phyloP scores from a whole-genome alignment of 2,329 filamentous ascomycete species.

The Xylariaceae sp. region DNA sequence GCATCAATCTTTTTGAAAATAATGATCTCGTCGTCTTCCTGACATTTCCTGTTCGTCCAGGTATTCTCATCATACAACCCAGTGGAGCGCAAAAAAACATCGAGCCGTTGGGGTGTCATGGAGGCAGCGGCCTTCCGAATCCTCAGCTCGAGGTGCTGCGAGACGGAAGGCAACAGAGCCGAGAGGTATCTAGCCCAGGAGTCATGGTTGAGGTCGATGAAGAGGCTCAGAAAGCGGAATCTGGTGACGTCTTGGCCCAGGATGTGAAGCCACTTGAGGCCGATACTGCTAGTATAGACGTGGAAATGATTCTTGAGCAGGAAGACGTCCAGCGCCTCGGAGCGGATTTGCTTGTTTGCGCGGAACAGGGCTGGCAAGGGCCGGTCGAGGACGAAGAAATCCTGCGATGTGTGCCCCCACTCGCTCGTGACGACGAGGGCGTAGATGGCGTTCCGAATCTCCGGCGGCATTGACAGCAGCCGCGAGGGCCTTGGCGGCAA shows the following conservation, averaged over 20 bases:
- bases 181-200: slow-evolving; percentile 14
- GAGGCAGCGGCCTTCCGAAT: slow-evolving; percentile 17
- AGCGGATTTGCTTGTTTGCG: slow-evolving; percentile 17
- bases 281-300: slow-evolving; percentile 18
- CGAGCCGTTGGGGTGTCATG: neutral
- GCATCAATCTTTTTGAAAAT: slow-evolving; percentile 13
- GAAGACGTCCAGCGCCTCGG: slow-evolving; percentile 21
- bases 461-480: slow-evolving; percentile 12
- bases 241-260: slow-evolving; percentile 18
- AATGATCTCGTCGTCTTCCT: neutral
- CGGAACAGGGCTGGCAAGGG: slow-evolving; percentile 21
- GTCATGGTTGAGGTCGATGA: slow-evolving; percentile 16
- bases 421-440: slow-evolving; percentile 11
- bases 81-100: neutral
- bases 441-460: slow-evolving; percentile 20
- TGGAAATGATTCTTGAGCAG: slow-evolving; percentile 21
- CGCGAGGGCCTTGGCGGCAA: neutral
- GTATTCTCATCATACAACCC: slow-evolving; percentile 9
- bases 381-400: slow-evolving; percentile 19
- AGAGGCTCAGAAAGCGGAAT: slow-evolving; percentile 17
- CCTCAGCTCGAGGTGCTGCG: slow-evolving; percentile 13
- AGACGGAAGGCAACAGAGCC: slow-evolving; percentile 13
- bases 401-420: slow-evolving; percentile 15
- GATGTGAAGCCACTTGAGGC: slow-evolving; percentile 18
- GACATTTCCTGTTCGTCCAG: slow-evolving; percentile 6